These are phyloP conservation scores for Starmerella davenportii DNA, from an alignment of 805 yeast genomes.

Conservation along the genomic window DNA sequence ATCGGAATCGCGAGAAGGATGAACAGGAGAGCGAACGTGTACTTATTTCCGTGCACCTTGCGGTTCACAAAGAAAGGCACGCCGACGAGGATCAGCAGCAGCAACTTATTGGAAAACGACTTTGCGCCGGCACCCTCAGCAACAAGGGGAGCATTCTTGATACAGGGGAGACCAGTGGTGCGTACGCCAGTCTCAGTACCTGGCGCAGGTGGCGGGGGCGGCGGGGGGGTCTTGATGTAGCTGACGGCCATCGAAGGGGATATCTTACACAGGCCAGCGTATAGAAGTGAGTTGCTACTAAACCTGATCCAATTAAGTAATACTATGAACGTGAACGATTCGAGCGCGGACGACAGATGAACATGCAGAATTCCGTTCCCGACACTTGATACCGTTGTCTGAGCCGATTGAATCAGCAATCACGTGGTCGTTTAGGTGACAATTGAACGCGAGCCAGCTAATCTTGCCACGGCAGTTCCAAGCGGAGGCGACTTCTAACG, in stretches of 20 bases:
- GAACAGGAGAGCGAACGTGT: conserved; percentile 43
- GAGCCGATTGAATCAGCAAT: no score
- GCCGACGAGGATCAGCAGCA: conserved; percentile 33
- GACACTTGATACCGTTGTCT: no score
- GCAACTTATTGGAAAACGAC: conserved; percentile 45
- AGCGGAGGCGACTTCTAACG: no score
- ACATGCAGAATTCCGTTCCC: no score
- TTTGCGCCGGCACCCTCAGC: conserved; percentile 83
- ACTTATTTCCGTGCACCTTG: conserved; percentile 50
- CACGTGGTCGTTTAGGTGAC: no score
- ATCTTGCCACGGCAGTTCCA: no score
- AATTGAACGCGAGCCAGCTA: no score
- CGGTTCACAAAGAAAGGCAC: conserved; percentile 48
- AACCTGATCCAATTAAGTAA: no score
- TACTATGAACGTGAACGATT: no score
- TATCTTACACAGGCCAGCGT: no score
- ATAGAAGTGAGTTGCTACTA: no score
- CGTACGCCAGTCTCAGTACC: conserved; percentile 31
- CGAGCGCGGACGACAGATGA: no score
- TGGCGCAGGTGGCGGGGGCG: conserved; percentile 28
- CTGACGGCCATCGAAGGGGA: conserved; percentile 5
- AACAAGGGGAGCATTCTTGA: conserved; percentile 71
- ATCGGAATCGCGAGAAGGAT: conserved; percentile 46
- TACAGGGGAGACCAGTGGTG: conserved; percentile 37
- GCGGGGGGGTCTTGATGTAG: conserved; percentile 37